Evolutionary conservation across 2,329 filamentous ascomycete genomes (phyloP).

Genomic region (Cercospora sp.): DNA sequence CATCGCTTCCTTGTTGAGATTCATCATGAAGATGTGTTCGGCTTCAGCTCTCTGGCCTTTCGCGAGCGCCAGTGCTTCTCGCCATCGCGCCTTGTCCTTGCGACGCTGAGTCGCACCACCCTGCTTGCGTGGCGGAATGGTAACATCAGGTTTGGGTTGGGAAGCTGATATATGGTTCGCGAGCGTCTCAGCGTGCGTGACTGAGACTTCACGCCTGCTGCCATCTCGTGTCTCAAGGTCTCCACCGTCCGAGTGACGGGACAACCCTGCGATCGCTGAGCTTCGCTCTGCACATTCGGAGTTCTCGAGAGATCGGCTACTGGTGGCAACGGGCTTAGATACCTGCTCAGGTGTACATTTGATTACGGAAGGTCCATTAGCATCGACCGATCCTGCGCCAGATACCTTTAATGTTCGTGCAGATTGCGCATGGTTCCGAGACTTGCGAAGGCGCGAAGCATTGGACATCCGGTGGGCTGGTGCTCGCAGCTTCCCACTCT

Average conservation of each 20-base stretch:
- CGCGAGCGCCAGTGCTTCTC: conserved; percentile 15
- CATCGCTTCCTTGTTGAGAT: conserved; percentile 21
- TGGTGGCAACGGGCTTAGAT: background rate
- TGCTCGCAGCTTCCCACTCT: conserved; percentile 12
- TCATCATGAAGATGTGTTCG: conserved; percentile 7
- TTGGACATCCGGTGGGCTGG: background rate
- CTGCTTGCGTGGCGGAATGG: conserved; percentile 5
- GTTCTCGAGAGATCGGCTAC: background rate
- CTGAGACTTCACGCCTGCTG: background rate
- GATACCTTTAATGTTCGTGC: background rate
- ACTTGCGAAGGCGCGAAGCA: conserved; percentile 7
- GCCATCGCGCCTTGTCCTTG: conserved; percentile 15
- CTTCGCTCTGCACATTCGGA: background rate
- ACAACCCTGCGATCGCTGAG: background rate
- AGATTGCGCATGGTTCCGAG: background rate
- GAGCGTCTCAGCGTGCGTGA: background rate
- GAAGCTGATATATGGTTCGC: background rate
- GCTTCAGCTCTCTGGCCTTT: conserved; percentile 10
- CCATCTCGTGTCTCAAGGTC: background rate
- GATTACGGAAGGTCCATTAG: background rate
- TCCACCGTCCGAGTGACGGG: background rate
- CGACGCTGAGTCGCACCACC: background rate
- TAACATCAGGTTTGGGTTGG: conserved; percentile 1
- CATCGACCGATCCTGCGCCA: background rate
- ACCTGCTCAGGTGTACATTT: background rate